Evolutionary conservation across 139 green algal species (phyloP), one percentile per base, ranked within the genome.

Genomic region (Gonium pectorale): DNA sequence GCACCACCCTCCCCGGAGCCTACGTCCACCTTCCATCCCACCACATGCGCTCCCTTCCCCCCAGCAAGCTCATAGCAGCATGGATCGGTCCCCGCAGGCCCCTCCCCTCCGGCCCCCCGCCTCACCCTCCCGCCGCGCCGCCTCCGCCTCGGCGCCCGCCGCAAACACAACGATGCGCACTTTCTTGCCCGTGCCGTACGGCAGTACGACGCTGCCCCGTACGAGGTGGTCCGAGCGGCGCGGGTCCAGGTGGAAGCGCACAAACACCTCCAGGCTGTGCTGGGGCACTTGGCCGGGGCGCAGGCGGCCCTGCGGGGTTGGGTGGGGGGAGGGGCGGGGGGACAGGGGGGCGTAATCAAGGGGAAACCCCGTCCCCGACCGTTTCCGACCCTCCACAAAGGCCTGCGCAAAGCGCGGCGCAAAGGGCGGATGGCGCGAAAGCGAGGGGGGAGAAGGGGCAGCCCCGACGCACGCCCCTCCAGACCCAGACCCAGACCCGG

Each of bases 141-240:
- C 88, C 38, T 96, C 90, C 27, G 92, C 96, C 5, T 91, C 85
- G 29, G 79, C 83, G 2, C 90, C 90, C 69, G 93, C 89, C 3
- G 95, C 95, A 93, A 99, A 99, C 33, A 98, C 97, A 13, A 89
- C 94, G 0, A 99, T 87, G 2, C 92, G 86, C 40, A 95, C 68
- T 0, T 46, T 54, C 70, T 94, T 94, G 56, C 94, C 96, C 19
- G 94, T 95, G 77, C 95, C 94, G 80, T 97, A 89, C 0, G 96
- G 96, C 73, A 98, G 90, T 70, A 90, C 64, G 5, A 90, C 90
- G 15, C 88, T 89, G 37, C 95, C 96, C 1, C 96, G 90, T 37
- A 98, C 93, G 59, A 93, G 90, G 80, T 97, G 94, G 64, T 84
- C 78, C 11, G 33, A 56, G 62, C 78, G 78, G 44, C 78, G 78